These are phyloP conservation scores for Ascosphaera apis DNA, from an alignment of 2,329 filamentous ascomycete genomes.

Conservation along the genomic window DNA sequence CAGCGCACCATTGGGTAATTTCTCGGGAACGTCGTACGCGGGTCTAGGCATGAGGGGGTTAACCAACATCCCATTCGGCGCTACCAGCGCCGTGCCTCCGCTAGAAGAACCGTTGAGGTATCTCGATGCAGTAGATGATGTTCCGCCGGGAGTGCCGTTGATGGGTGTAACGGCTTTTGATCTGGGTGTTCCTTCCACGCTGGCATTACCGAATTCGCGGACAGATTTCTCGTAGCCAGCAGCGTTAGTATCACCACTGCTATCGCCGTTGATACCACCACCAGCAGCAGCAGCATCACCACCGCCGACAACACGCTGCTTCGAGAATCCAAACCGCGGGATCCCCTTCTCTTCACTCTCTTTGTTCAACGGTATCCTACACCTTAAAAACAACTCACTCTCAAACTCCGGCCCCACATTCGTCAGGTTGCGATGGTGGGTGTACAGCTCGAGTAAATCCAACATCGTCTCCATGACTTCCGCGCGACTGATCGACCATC, in stretches of 20 bases:
- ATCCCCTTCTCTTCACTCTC: conserved; percentile 42
- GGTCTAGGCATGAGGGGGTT: conserved; percentile 23
- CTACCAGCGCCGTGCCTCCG: background rate
- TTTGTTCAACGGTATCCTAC: conserved; percentile 70
- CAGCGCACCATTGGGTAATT: conserved; percentile 19
- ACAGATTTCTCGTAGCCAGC: conserved; percentile 11
- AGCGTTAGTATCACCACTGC: conserved; percentile 6
- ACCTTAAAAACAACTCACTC: conserved; percentile 57
- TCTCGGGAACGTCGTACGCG: conserved; percentile 22
- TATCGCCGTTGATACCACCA: conserved; percentile 3
- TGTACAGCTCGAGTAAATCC: conserved; percentile 80
- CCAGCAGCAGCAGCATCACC: conserved; percentile 6
- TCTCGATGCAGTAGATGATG: background rate
- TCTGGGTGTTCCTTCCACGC: too few relatives aligned
- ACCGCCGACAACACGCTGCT: conserved; percentile 9
- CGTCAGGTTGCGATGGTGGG: conserved; percentile 54
- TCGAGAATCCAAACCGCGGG: conserved; percentile 39
- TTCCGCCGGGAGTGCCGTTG: conserved; percentile 5
- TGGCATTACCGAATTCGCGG: too few relatives aligned
- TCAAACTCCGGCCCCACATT: conserved; percentile 49
- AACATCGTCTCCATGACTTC: conserved; percentile 54
- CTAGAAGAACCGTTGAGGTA: background rate
- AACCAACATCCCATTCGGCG: conserved; percentile 5
- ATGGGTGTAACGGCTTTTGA: conserved; percentile 4
- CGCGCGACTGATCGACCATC: conserved; percentile 22